phyloP scores from a whole-genome alignment of 768 basidiomycete species.

The Paxillus involutus region DNA sequence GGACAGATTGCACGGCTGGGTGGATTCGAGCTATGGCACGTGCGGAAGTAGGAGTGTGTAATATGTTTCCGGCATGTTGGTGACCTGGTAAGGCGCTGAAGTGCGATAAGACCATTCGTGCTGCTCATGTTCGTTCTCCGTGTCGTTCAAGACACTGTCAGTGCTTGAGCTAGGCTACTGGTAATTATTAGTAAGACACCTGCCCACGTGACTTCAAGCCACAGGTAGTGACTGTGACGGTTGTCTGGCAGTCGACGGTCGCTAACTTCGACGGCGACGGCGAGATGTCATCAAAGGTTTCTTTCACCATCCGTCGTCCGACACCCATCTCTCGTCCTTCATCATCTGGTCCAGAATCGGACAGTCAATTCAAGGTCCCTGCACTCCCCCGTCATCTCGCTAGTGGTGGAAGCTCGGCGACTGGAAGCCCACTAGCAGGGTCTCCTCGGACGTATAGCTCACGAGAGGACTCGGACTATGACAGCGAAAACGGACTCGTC shows the following conservation, averaged over 20 bases:
- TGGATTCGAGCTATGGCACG: background rate
- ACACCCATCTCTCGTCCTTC: slow-evolving; percentile 62
- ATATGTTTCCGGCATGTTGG: slow-evolving; percentile 1
- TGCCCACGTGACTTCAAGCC: background rate
- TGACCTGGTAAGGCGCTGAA: background rate
- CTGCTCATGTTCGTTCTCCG: background rate
- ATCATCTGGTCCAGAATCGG: slow-evolving; percentile 66
- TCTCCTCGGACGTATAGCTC: slow-evolving; percentile 41
- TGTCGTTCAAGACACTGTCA: background rate
- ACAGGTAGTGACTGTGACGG: background rate
- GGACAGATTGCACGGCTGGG: background rate
- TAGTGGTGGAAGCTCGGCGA: slow-evolving; percentile 37
- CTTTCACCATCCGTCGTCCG: slow-evolving; percentile 84
- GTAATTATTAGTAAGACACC: too few species aligned
- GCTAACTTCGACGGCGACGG: background rate
- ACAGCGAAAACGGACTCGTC: slow-evolving; percentile 24
- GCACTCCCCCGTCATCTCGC: slow-evolving; percentile 59
- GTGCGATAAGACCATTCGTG: background rate
- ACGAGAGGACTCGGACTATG: slow-evolving; percentile 28
- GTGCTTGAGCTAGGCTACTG: background rate
- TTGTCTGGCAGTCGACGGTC: too few species aligned
- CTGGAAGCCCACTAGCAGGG: slow-evolving; percentile 57
- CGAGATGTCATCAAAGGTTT: slow-evolving; percentile 49
- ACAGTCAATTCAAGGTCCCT: slow-evolving; percentile 56
- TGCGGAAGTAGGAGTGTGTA: background rate